Evolutionary conservation across 2,329 filamentous ascomycete species (phyloP).

Genomic region (Tolypocladium inflatum): DNA sequence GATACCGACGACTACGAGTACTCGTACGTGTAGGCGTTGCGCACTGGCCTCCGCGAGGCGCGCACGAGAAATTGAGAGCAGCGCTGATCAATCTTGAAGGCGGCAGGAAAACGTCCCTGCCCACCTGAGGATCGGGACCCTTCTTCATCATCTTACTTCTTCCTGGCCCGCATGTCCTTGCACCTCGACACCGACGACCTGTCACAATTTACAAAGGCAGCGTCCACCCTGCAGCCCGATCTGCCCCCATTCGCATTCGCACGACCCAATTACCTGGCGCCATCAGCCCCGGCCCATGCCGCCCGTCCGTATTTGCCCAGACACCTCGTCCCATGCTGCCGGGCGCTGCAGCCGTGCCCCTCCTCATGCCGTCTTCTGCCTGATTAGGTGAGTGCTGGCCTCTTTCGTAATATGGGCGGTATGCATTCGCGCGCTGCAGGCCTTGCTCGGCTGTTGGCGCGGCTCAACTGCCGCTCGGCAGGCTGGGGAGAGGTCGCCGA

Average conservation of each 20-base stretch:
- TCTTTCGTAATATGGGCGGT: background rate
- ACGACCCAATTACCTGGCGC: background rate
- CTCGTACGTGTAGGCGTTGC: too few relatives aligned
- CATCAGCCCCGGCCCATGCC: background rate
- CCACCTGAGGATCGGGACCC: background rate
- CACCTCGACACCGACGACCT: background rate
- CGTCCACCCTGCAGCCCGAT: background rate
- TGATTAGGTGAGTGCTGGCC: background rate
- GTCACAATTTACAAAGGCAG: background rate
- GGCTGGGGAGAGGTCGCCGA: background rate
- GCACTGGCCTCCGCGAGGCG: background rate
- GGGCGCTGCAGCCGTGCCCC: background rate
- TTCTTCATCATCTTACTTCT: background rate
- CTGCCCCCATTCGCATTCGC: background rate
- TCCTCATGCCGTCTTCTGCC: background rate
- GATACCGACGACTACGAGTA: background rate
- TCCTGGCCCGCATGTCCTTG: background rate
- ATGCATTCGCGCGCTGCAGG: background rate
- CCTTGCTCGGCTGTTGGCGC: background rate
- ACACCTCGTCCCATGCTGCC: background rate
- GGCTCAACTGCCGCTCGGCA: constrained; percentile 1
- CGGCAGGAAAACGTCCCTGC: background rate
- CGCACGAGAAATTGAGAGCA: background rate
- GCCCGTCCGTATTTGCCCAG: background rate
- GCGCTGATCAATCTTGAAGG: constrained; percentile 1